Evolutionary conservation across 2,329 filamentous ascomycete genomes (phyloP), one percentile per base, ranked within the genome.

Genomic region (Botrytis squamosa): DNA sequence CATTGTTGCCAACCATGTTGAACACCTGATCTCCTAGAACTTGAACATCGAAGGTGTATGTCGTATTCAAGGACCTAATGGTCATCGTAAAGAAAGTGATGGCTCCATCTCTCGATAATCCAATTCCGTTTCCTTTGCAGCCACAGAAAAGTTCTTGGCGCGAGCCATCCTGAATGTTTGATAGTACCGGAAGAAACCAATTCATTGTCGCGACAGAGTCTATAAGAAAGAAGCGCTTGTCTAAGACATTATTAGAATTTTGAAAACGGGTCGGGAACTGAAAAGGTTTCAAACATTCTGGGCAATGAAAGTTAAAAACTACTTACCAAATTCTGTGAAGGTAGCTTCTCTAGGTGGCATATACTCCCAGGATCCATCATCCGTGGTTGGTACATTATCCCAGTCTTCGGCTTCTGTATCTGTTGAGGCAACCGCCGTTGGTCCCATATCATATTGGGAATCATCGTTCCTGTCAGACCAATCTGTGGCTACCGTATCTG

Each of bases 1-100:
- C 29, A 22, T 49, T 60, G n/a, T 46, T n/a, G 18, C 46, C 44
- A 36, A n/a, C 49, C 40, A 70, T 42, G 36, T 44, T 36, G 55
- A 70, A 62, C 12, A 70, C 40, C 22, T 8, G 29, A 18, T 60
- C 38, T 33, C 29, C n/a, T 36, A 70, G n/a, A 20, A 38, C 33
- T 12, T 44, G 40, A 8, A 70, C 29, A 8, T 70, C 68, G 33
- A 70, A 70, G 8, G 44, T 70, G 12, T 33, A 62, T 59, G 68
- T 70, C 40, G n/a, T 38, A 36, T 62, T 60, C 33, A 70, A 14
- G 8, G 46, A 67, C 49, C 36, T 16, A 29, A 63, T 63, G 44
- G 57, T 63, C n/a, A 52, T 29, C 20, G 57, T 63, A 22, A 63
- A 63, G 14, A 60, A 29, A 25, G 40, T 55, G 57, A 63, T 52